Base-by-base conservation (phyloP, 805 yeast genomes). In the Kockiozyma suomiensis region DNA sequence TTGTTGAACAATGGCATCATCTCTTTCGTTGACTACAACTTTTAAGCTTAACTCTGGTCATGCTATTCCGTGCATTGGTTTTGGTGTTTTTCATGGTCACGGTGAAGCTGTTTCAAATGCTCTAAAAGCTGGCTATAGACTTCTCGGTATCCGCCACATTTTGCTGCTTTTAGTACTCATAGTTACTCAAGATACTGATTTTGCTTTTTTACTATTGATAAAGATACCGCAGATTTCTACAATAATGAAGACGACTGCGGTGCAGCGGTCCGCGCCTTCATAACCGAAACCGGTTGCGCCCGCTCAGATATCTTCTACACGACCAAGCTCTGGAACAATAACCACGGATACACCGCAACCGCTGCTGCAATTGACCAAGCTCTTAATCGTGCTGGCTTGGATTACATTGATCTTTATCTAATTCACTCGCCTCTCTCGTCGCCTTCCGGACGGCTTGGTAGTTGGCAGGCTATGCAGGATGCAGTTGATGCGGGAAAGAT, bases 301-400 rank as follows among this genome's bases (percentile, higher is more conserved):
- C 75, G 87, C 54, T 78, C 76, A 45, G 85, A 82, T 30, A 80
- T 84, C 8, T 81, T 78, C 62, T 83, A 87, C 73, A 85, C 90
- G 8, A 85, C 94, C 4, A 89, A 89, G 70, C 70, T 88, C 21
- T 87, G 93, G 93, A 83, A 86, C 67, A 77, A 79, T 46, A 82
- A 84, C 63, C 82, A 82, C 61, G 88, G 89, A 0, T 84, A 85
- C 69, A 70, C 73, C 0, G 74, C 76, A 21, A 86, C 94, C 15
- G 80, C 79, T 55, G 59, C 58, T 4, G 93, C 90, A 15, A 84
- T 89, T 59, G 74, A 77, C 38, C 79, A 76, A 19, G 84, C 89
- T 62, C 69, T 87, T 45, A 72, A 72, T 4, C 76, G 79, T 50
- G 87, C 85, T 4, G 77, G 73, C 0, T 72, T 88, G 50, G 81